Evolutionary conservation across 1,284 basidiomycete genomes (phyloP), one percentile per base, ranked within the genome.

Genomic region (Sanghuangporus weigelae): DNA sequence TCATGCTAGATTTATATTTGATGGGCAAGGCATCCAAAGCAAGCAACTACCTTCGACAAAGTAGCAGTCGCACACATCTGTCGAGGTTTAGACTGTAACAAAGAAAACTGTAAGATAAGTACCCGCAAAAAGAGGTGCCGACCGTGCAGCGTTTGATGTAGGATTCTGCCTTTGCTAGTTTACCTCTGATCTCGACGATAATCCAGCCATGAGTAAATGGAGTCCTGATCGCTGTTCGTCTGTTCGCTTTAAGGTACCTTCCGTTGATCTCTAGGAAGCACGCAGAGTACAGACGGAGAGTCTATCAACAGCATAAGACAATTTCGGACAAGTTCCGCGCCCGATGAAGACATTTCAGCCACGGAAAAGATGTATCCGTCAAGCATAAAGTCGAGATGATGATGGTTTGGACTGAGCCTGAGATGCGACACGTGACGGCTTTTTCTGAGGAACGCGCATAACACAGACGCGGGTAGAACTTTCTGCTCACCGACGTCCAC

Each of bases 171-270:
- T 79, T 80, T 79, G 76, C 77, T 70, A 68, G 66, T 70, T 66
- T 64, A 65, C 71, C 71, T 66, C 73, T 63, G 62, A 53, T 38
- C 70, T 77, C 59, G 46, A 65, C 68, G 70, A 63, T 69, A 59
- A 64, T 66, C 71, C 67, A 73, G 73, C 74, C 76, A 70, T 71
- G 69, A 46, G 44, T 60, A 57, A 46, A 68, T 73, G 75, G 70
- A 74, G 62, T 55, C 65, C 60, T 54, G 64, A 63, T 63, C 66
- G 61, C 21, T 80, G 71, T 80, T 66, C 73, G 77, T 79, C 72
- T 76, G 76, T 46, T 16, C 12, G 78, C 78, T 78, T 80, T 79
- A 79, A 75, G 77, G 74, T 73, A 74, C 69, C 72, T 72, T 74
- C 73, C 76, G 73, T 72, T 63, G 60, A 67, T 66, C 74, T 77